Evolutionary conservation across 2,329 filamentous ascomycete genomes (phyloP).

Genomic region (Ophiocordyceps australis): DNA sequence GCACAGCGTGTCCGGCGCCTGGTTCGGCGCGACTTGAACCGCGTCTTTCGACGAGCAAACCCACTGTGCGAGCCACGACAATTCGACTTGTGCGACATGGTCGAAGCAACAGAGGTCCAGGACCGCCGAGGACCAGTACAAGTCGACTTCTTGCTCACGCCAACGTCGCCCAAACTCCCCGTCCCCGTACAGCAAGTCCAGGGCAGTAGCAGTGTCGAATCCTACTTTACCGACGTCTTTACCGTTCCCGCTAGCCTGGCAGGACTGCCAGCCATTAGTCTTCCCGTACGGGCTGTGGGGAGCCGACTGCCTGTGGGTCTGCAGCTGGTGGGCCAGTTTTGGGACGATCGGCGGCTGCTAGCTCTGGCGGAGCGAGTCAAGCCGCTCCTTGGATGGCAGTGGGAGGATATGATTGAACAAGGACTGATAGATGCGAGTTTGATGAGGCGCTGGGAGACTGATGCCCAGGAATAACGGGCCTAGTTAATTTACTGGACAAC

Average conservation of each 20-base stretch:
- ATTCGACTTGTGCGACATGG: slow-evolving; percentile 43
- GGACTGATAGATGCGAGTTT: too few species aligned
- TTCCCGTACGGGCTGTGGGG: slow-evolving; percentile 34
- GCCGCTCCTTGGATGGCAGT: not conserved
- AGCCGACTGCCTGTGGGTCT: slow-evolving; percentile 31
- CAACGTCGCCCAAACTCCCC: slow-evolving; percentile 65
- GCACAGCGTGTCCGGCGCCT: slow-evolving; percentile 75
- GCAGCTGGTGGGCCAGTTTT: slow-evolving; percentile 68
- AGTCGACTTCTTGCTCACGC: slow-evolving; percentile 76
- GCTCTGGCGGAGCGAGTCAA: slow-evolving; percentile 26
- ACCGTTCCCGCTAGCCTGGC: slow-evolving; percentile 90
- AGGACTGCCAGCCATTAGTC: slow-evolving; percentile 71
- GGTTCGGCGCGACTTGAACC: slow-evolving; percentile 74
- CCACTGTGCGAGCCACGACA: slow-evolving; percentile 38
- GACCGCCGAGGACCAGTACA: slow-evolving; percentile 39
- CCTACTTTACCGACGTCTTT: slow-evolving; percentile 87
- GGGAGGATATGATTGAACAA: not conserved
- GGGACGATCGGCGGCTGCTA: slow-evolving; percentile 50
- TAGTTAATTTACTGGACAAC: too few species aligned
- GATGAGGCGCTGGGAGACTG: too few species aligned
- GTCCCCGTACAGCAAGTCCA: slow-evolving; percentile 43
- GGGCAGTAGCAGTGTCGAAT: slow-evolving; percentile 42
- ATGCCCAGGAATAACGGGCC: too few species aligned
- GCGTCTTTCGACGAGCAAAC: slow-evolving; percentile 52
- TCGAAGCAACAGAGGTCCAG: slow-evolving; percentile 28